Base-by-base conservation (phyloP, 2,329 filamentous ascomycete species). In the Botryotinia convoluta region DNA sequence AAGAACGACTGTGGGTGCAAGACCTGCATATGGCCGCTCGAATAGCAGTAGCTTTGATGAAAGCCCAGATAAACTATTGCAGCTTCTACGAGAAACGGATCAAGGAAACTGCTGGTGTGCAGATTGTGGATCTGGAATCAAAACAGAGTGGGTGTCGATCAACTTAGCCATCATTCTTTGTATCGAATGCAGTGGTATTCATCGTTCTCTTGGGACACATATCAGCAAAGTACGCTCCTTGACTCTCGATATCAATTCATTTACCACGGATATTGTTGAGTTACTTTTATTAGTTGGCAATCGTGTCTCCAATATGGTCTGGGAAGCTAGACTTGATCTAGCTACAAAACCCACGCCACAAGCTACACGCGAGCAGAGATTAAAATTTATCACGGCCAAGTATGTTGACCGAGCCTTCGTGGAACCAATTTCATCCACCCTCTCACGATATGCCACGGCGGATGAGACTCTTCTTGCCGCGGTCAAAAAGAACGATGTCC, bases 91-190 rank as follows among this genome's bases (percentile, higher is more conserved):
- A 68, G 93, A 97, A 73, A 93, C 92, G 68, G 96, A 99, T 80
- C 92, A 97, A 79, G 95, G 94, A 59, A 99, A 99, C 82, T 92
- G 90, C 77, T 93, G 92, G 88, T 99, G 96, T 81, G 96, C 96
- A 26, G 96, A 99, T 82, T 99, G 96, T 80, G 93, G 93, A 18
- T 97, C 94, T 12, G 92, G 92, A 48, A 89, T 91, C 80, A 98
- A 98, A 84, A 95, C 97, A 35, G 96, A 99, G 82, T 99, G 96
- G 96, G 96, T 98, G 42, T 98, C 96, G 0, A 97, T 99, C 83
- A 99, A 99, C 79, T 87, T 99, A 7, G 96, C 93, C 63, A 97
- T 99, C 74, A 91, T 99, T 71, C 88, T 99, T 32, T 99, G 96
- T 84, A 98, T 98, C 81, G 95, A 99, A 82, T 99, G 96, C 83